Conservation (phyloP, 2,329 filamentous ascomycete species). For the Scolecobasidium constrictum region DNA sequence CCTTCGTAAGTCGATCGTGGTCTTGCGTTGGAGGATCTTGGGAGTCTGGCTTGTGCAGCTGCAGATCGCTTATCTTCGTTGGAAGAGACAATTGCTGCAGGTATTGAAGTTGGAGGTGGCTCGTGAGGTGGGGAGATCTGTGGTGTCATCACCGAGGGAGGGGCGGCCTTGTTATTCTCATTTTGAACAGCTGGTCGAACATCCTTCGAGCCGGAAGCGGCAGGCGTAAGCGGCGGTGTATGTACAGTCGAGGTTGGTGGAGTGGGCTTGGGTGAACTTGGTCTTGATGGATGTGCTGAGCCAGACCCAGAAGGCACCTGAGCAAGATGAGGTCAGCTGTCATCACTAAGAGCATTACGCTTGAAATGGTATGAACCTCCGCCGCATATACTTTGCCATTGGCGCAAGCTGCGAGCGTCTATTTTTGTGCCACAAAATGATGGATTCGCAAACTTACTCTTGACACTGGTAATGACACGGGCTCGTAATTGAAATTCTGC, state of each 20-base stretch:
- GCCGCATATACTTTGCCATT: no score
- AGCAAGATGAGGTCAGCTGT: constrained; percentile 11
- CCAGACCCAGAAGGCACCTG: constrained; percentile 38
- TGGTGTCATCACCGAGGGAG: constrained; percentile 44
- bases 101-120: constrained; percentile 11
- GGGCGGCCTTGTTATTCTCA: constrained; percentile 25
- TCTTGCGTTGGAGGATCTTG: constrained; percentile 20
- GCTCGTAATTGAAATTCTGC: constrained; percentile 81
- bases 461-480: constrained; percentile 76
- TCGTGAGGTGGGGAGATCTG: constrained; percentile 34
- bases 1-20: constrained; percentile 32
- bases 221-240: constrained; percentile 81
- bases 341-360: no score
- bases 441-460: constrained; percentile 65
- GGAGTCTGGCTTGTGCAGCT: constrained; percentile 8
- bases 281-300: constrained; percentile 21
- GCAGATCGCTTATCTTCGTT: constrained; percentile 14
- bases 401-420: no score
- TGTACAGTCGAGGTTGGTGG: constrained; percentile 62
- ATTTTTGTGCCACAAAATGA: no score
- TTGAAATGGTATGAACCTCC: no score
- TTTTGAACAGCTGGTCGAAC: constrained; percentile 27
- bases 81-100: not conserved
- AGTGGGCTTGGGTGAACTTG: constrained; percentile 55
- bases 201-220: constrained; percentile 57